These are phyloP conservation scores for Lathyrus tuberosus DNA, from an alignment of 306 rosid species.

Conservation along the genomic window DNA sequence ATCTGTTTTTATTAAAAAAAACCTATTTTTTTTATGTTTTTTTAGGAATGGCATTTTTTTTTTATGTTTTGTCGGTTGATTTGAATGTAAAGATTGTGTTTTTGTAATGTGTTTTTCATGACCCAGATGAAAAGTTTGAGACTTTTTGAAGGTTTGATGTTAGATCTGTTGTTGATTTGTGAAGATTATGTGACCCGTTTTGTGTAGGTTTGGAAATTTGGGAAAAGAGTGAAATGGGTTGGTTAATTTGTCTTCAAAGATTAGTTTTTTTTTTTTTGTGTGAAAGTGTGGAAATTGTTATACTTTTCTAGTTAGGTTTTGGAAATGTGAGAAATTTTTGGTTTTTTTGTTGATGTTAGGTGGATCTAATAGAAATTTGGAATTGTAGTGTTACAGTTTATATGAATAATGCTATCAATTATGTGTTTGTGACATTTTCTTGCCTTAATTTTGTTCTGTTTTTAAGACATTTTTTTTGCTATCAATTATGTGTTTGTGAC, in stretches of 20 bases:
- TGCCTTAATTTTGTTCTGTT: slow-evolving; percentile 2
- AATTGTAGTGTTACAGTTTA: not conserved
- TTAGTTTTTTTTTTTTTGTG: not conserved
- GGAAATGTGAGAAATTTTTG: not conserved
- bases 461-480: not conserved
- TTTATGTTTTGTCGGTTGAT: slow-evolving; percentile 15
- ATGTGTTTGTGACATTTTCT: not conserved
- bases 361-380: slow-evolving; percentile 25
- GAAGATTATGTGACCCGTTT: not conserved
- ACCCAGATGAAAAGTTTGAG: slow-evolving; percentile 3
- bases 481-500: not conserved
- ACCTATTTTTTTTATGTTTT: not conserved
- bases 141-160: slow-evolving; percentile 11
- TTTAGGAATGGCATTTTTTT: not conserved
- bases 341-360: not conserved
- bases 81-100: not conserved
- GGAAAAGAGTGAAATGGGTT: slow-evolving; percentile 16
- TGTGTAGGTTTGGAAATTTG: slow-evolving; percentile 23
- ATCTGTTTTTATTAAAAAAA: not conserved
- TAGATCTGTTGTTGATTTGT: slow-evolving; percentile 53
- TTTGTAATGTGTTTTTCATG: not conserved
- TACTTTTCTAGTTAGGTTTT: not conserved
- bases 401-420: not conserved
- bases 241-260: not conserved
- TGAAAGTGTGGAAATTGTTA: not conserved